Percentiles rank a stretch among this genome's conserved stretches.
These are phyloP conservation scores for Coemansia pectinata DNA, from an alignment of 192 early-diverging fungal species.

Conservation along the genomic window DNA sequence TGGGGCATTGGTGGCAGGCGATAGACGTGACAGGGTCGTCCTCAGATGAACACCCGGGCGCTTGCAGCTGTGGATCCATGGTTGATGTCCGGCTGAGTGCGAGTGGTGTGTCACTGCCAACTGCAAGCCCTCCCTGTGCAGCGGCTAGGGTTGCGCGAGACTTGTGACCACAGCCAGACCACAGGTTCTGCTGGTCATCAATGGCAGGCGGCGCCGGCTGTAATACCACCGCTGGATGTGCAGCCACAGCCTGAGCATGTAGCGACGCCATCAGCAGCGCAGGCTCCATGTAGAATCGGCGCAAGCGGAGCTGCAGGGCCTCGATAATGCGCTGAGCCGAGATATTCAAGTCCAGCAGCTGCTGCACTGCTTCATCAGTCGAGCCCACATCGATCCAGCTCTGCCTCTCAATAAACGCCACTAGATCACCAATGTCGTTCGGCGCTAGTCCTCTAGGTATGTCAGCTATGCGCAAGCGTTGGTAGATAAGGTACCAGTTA, in stretches of 20 bases:
- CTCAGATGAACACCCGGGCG: neutral
- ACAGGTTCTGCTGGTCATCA: neutral
- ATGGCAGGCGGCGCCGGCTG: neutral
- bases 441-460: slow-evolving; percentile 30
- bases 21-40: neutral
- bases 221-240: neutral
- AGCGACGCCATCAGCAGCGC: slow-evolving; percentile 43
- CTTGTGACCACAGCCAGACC: neutral
- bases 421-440: slow-evolving; percentile 29
- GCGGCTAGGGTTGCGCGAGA: neutral
- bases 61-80: slow-evolving; percentile 2
- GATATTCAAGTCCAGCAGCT: slow-evolving; percentile 36
- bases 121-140: neutral
- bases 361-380: slow-evolving; percentile 28
- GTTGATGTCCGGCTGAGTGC: slow-evolving; percentile 27
- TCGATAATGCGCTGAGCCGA: slow-evolving; percentile 33
- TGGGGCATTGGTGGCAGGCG: slow-evolving; percentile 12
- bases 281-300: slow-evolving; percentile 41
- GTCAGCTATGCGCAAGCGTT: slow-evolving; percentile 47
- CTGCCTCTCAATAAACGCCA: slow-evolving; percentile 44
- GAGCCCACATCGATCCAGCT: slow-evolving; percentile 38
- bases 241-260: slow-evolving; percentile 6
- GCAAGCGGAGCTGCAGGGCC: slow-evolving; percentile 47
- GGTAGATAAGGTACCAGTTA: slow-evolving; percentile 51
- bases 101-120: neutral